Percentiles rank a stretch among this genome's conserved stretches.
phyloP scores from a whole-genome alignment of 192 early-diverging fungal species.

The Cetraspora pellucida region DNA sequence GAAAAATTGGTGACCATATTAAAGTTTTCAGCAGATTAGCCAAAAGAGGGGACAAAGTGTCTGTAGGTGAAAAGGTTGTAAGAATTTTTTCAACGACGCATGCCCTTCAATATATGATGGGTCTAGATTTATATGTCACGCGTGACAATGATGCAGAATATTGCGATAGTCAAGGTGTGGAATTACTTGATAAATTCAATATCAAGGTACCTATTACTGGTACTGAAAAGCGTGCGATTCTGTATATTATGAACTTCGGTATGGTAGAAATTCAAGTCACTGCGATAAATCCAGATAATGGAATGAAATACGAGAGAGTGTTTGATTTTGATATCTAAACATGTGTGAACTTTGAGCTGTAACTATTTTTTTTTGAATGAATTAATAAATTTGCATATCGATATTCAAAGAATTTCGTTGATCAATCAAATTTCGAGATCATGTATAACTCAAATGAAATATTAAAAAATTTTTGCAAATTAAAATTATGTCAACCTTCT shows the following conservation, averaged over 20 bases:
- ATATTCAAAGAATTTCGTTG: no score
- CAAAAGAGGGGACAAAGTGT: neutral
- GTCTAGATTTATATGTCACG: constrained; percentile 8
- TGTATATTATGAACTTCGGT: neutral
- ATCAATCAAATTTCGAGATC: no score
- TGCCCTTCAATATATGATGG: neutral
- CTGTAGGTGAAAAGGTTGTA: neutral
- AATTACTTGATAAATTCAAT: neutral
- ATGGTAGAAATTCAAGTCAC: neutral
- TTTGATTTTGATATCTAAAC: constrained; percentile 9
- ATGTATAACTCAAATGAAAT: no score
- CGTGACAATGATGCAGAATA: neutral
- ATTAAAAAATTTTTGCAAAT: no score
- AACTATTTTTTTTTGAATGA: no score
- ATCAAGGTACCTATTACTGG: neutral
- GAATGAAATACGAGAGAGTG: neutral
- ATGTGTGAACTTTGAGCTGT: no score
- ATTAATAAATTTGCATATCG: no score
- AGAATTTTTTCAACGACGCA: neutral
- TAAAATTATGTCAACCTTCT: no score
- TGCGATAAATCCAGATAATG: neutral
- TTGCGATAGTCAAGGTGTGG: neutral
- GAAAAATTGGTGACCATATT: neutral
- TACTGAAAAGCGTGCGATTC: neutral
- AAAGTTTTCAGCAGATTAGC: neutral